Conservation (phyloP, 139 green algal species). For the Medakamo hakoo region DNA sequence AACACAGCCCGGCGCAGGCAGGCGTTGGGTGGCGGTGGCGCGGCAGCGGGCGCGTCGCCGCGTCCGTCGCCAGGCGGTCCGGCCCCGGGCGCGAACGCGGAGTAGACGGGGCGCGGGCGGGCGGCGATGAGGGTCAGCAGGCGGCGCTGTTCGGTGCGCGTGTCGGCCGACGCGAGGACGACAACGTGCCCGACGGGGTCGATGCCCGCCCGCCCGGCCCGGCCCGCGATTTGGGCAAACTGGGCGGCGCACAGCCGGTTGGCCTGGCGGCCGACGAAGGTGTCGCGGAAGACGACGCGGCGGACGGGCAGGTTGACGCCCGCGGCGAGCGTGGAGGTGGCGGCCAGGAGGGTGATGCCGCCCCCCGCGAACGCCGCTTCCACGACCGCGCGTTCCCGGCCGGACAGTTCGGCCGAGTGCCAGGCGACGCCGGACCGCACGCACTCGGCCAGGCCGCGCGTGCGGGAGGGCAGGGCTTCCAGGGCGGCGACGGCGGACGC, state of each 20-base stretch:
- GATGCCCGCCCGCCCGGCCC: slow-evolving; percentile 8
- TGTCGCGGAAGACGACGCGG: slow-evolving; percentile 66
- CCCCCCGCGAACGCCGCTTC: slow-evolving; percentile 60
- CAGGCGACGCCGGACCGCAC: slow-evolving; percentile 52
- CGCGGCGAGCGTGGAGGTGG: slow-evolving; percentile 85
- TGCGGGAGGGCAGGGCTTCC: slow-evolving; percentile 11
- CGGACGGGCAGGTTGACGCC: slow-evolving; percentile 77
- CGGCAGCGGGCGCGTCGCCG: too few relatives aligned
- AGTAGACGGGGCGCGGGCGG: not conserved
- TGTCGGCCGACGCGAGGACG: not conserved
- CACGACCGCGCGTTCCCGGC: slow-evolving; percentile 50
- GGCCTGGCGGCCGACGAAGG: slow-evolving; percentile 16
- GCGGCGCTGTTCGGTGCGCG: not conserved
- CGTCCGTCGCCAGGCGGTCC: too few relatives aligned
- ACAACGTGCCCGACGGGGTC: slow-evolving; percentile 4
- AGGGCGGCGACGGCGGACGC: slow-evolving; percentile 9
- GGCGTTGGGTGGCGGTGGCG: too few relatives aligned
- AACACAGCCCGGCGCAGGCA: not conserved
- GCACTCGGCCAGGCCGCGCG: slow-evolving; percentile 1
- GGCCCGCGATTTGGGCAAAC: slow-evolving; percentile 14
- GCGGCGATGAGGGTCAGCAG: not conserved
- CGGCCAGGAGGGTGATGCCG: slow-evolving; percentile 64
- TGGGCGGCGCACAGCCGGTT: slow-evolving; percentile 31
- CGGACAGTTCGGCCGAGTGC: slow-evolving; percentile 52
- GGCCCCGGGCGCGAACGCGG: not conserved